Conservation (phyloP, 495 filamentous ascomycete species). For the Aspergillus homomorphus region DNA sequence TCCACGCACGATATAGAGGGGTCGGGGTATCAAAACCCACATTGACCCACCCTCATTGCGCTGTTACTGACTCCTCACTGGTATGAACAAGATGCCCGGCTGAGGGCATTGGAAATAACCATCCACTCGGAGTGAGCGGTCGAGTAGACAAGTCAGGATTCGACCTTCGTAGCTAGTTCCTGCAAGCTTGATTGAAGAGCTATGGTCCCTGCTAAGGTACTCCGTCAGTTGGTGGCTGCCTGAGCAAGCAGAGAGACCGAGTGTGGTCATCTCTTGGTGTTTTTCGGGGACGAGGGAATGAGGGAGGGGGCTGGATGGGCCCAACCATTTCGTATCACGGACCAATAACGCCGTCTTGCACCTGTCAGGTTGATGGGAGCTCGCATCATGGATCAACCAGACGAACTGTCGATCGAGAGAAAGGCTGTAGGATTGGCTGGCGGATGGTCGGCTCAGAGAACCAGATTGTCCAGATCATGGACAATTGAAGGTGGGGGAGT, state of each 20-base stretch:
- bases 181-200: not conserved
- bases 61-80: not conserved
- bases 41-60: not conserved
- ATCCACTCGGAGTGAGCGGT: slow-evolving; percentile 2
- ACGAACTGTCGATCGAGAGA: slow-evolving; percentile 3
- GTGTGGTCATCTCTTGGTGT: not conserved
- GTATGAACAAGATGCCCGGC: not conserved
- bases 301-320: slow-evolving; percentile 6
- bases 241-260: not conserved
- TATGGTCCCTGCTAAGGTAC: not conserved
- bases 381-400: slow-evolving; percentile 1
- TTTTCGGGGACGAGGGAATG: not conserved
- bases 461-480: not conserved
- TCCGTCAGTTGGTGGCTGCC: slow-evolving; percentile 1
- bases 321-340: not conserved
- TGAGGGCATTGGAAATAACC: not conserved
- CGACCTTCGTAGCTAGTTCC: not conserved
- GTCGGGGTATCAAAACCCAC: not conserved
- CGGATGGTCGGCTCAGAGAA: not conserved
- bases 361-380: not conserved
- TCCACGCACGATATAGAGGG: not conserved
- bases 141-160: not conserved
- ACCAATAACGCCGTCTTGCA: not conserved
- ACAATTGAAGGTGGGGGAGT: too few species aligned
- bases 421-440: not conserved